These are phyloP conservation scores for Bruguiera sexangula DNA, from an alignment of 345 rosid genomes.

Conservation along the genomic window DNA sequence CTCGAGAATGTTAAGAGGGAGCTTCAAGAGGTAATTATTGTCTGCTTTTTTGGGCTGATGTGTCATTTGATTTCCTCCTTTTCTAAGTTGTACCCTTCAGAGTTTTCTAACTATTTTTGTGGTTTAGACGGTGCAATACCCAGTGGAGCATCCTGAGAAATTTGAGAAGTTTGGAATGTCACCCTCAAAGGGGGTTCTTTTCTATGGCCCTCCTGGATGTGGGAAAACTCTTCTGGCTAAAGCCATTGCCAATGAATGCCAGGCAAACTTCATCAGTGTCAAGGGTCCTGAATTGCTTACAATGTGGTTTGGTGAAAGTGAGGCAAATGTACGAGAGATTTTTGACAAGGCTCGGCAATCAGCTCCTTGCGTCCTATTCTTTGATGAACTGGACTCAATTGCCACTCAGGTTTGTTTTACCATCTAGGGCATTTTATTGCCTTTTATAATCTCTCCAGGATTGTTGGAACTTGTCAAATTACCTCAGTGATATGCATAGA, in stretches of 20 bases:
- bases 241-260: conserved; percentile 97
- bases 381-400: conserved; percentile 94
- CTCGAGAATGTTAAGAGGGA: conserved; percentile 93
- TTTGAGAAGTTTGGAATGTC: conserved; percentile 97
- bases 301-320: conserved; percentile 99
- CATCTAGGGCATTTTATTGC: neutral
- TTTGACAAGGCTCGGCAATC: conserved; percentile 95
- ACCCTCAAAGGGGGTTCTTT: conserved; percentile 92
- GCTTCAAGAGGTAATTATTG: conserved; percentile 72
- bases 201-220: conserved; percentile 97
- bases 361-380: conserved; percentile 92
- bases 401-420: conserved; percentile 69
- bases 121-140: conserved; percentile 91
- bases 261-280: conserved; percentile 92
- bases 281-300: conserved; percentile 96
- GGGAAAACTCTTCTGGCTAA: conserved; percentile 97
- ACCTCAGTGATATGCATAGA: neutral
- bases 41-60: neutral
- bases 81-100: neutral
- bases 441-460: neutral
- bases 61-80: neutral
- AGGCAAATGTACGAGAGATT: conserved; percentile 92
- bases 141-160: conserved; percentile 98
- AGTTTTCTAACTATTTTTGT: neutral
- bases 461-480: neutral